Conservation (phyloP, 1,284 basidiomycete genomes). For the Sporisorium reilianum region DNA sequence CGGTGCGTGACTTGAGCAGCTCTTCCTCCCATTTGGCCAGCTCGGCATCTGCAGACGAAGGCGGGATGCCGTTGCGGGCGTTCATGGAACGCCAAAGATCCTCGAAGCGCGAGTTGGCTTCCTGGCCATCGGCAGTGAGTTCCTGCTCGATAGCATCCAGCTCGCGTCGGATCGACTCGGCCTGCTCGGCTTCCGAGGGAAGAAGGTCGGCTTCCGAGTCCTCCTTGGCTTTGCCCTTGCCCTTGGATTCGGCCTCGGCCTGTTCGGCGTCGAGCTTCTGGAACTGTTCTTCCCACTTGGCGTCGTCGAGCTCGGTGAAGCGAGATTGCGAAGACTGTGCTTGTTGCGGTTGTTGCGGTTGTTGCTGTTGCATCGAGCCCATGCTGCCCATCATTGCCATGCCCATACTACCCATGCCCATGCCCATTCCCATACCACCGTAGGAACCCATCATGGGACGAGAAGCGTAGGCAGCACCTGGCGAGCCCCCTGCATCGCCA, state of each 20-base stretch:
- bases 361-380: constrained; percentile 32
- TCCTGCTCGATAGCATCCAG: constrained; percentile 63
- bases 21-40: constrained; percentile 80
- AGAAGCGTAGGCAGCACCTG: constrained; percentile 40
- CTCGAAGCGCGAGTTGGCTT: constrained; percentile 62
- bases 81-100: constrained; percentile 68
- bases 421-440: constrained; percentile 43
- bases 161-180: constrained; percentile 55
- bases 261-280: constrained; percentile 61
- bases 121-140: constrained; percentile 53
- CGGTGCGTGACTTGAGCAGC: constrained; percentile 72
- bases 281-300: constrained; percentile 66
- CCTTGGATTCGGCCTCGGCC: constrained; percentile 55
- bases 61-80: constrained; percentile 44
- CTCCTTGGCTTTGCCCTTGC: constrained; percentile 59
- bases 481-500: constrained; percentile 18
- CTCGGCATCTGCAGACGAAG: constrained; percentile 58
- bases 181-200: constrained; percentile 60
- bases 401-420: constrained; percentile 55
- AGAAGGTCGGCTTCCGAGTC: constrained; percentile 33
- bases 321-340: constrained; percentile 34
- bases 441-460: constrained; percentile 50
- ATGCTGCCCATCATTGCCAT: constrained; percentile 51
- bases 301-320: constrained; percentile 63
- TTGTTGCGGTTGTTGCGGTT: constrained; percentile 32